Evolutionary conservation across 1,139 yeast genomes (phyloP).

Genomic region (Pichia norvegensis): DNA sequence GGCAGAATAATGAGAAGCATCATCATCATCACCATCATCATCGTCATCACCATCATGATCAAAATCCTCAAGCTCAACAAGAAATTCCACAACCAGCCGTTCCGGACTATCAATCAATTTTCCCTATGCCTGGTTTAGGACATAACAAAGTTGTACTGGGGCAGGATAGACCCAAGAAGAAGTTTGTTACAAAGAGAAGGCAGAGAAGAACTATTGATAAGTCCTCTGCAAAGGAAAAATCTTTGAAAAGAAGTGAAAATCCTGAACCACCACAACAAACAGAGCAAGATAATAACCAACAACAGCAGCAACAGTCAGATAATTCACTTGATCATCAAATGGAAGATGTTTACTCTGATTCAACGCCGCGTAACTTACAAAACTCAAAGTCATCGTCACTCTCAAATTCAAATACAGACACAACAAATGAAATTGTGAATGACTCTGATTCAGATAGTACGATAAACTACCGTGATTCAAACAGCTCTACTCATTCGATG

Average conservation of each 20-base stretch:
- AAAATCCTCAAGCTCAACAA: background rate
- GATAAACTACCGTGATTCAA: background rate
- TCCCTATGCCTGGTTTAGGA: constrained; percentile 22
- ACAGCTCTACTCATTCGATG: background rate
- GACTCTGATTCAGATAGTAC: background rate
- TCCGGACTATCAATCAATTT: constrained; percentile 17
- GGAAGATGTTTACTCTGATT: background rate
- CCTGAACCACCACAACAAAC: constrained; percentile 2
- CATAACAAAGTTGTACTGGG: constrained; percentile 12
- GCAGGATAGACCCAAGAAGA: constrained; percentile 12
- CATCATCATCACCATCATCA: constrained; percentile 8
- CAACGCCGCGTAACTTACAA: background rate
- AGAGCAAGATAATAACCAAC: background rate
- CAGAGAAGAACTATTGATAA: constrained; percentile 8
- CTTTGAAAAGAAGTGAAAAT: constrained; percentile 1
- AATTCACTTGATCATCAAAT: background rate
- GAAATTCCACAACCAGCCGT: background rate
- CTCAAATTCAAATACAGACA: background rate
- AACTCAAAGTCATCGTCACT: background rate
- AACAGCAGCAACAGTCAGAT: background rate
- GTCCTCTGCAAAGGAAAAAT: background rate
- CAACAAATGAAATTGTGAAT: background rate
- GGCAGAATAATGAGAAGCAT: background rate
- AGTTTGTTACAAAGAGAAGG: constrained; percentile 14
- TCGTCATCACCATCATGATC: constrained; percentile 3